Conservation (phyloP, 2,329 filamentous ascomycete genomes). For the Nemania abortiva region DNA sequence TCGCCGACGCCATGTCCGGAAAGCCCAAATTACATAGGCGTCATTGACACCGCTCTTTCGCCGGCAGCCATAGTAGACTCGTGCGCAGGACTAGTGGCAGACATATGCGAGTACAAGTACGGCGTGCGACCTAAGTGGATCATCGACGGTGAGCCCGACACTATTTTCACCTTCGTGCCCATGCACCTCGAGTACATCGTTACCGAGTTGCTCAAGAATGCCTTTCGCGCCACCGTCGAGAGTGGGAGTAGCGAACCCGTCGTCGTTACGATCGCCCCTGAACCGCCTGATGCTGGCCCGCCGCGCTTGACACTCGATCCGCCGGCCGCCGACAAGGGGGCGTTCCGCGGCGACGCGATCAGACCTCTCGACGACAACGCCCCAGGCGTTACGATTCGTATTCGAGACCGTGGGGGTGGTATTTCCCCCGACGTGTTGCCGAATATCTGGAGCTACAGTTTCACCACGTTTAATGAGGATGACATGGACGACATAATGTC, state of each 20-base stretch:
- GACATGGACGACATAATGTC: conserved; percentile 57
- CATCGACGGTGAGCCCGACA: conserved; percentile 86
- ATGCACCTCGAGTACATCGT: conserved; percentile 98
- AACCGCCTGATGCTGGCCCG: conserved; percentile 58
- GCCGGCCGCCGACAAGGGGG: conserved; percentile 56
- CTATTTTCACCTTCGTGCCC: conserved; percentile 93
- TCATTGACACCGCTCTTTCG: conserved; percentile 90
- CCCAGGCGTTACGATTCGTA: conserved; percentile 92
- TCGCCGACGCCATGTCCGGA: conserved; percentile 64
- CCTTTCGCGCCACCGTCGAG: conserved; percentile 93
- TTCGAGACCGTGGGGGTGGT: conserved; percentile 94
- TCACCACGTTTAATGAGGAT: conserved; percentile 89
- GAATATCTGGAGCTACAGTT: conserved; percentile 96
- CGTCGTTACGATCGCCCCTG: conserved; percentile 89
- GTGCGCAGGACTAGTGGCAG: conserved; percentile 90
- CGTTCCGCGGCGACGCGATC: conserved; percentile 62
- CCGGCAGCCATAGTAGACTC: conserved; percentile 84
- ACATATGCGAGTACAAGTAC: conserved; percentile 97
- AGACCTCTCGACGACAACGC: conserved; percentile 72
- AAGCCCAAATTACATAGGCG: conserved; percentile 82
- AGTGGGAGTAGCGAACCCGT: conserved; percentile 83
- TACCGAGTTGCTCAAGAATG: conserved; percentile 96
- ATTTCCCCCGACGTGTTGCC: conserved; percentile 86
- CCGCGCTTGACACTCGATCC: conserved; percentile 52
- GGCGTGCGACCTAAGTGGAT: conserved; percentile 84